These are phyloP conservation scores for Aspergillus saccharolyticus DNA, from an alignment of 495 filamentous ascomycete genomes.

Conservation along the genomic window DNA sequence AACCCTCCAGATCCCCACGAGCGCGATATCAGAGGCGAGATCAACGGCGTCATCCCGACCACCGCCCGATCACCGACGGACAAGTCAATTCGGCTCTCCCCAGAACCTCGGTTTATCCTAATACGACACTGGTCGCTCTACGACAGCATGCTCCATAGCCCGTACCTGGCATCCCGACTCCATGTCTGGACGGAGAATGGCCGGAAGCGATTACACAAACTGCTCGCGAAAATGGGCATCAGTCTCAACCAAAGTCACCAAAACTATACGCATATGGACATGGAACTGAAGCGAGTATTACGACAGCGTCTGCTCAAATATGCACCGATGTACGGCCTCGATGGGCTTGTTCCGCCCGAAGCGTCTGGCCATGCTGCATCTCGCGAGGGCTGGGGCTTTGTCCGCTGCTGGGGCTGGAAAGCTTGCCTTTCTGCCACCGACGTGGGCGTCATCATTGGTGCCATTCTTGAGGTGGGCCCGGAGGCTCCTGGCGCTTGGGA, in stretches of 20 bases:
- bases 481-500: constrained; percentile 35
- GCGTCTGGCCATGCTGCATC: constrained; percentile 43
- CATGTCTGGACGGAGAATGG: constrained; percentile 93
- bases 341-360: constrained; percentile 77
- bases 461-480: constrained; percentile 82
- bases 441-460: constrained; percentile 82
- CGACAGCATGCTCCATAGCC: constrained; percentile 96
- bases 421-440: constrained; percentile 88
- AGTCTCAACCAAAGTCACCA: constrained; percentile 90
- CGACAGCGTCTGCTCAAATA: constrained; percentile 84
- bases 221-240: constrained; percentile 97
- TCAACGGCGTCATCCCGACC: constrained; percentile 75
- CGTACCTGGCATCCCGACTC: constrained; percentile 85
- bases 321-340: constrained; percentile 82
- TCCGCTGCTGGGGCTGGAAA: constrained; percentile 96
- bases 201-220: constrained; percentile 85
- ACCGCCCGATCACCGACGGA: constrained; percentile 85
- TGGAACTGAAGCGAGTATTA: constrained; percentile 86
- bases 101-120: constrained; percentile 89
- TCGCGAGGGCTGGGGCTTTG: constrained; percentile 92
- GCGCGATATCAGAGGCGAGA: constrained; percentile 51
- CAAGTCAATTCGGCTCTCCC: constrained; percentile 85
- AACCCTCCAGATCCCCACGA: constrained; percentile 75
- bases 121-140: constrained; percentile 96
- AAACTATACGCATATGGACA: constrained; percentile 97